Percentiles rank a stretch among this genome's conserved stretches.
Conservation (phyloP, 2,329 filamentous ascomycete genomes). For the Helotiales sp. region DNA sequence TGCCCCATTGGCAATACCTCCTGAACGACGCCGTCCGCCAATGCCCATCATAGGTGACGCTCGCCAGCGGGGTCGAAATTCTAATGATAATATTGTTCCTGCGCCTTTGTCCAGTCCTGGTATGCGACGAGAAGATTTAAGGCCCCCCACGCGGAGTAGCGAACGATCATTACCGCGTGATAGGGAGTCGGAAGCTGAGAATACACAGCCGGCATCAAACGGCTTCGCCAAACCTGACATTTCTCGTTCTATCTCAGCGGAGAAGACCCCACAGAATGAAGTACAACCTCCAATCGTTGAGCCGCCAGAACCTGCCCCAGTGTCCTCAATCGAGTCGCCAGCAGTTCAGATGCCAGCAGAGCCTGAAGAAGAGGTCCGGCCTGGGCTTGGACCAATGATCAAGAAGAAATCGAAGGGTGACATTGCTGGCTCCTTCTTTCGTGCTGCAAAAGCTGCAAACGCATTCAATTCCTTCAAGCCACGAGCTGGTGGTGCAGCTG, state of each 20-base stretch:
- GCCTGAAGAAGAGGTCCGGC: slow-evolving; percentile 48
- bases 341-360: slow-evolving; percentile 17
- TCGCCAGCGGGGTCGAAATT: slow-evolving; percentile 30
- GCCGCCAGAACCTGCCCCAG: background rate
- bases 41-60: slow-evolving; percentile 32
- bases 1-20: slow-evolving; percentile 30
- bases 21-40: slow-evolving; percentile 36
- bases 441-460: slow-evolving; percentile 70
- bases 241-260: slow-evolving; percentile 2
- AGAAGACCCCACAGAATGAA: background rate
- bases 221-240: slow-evolving; percentile 10
- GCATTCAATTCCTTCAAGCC: slow-evolving; percentile 73
- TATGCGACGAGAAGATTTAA: slow-evolving; percentile 36
- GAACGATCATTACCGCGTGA: slow-evolving; percentile 29
- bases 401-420: slow-evolving; percentile 75
- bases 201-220: slow-evolving; percentile 3
- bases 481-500: slow-evolving; percentile 80
- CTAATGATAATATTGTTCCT: slow-evolving; percentile 35
- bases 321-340: background rate
- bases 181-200: slow-evolving; percentile 16
- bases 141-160: slow-evolving; percentile 35
- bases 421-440: slow-evolving; percentile 74
- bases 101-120: slow-evolving; percentile 38
- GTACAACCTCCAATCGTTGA: background rate
- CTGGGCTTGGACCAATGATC: slow-evolving; percentile 88